Base-by-base conservation (phyloP, 2,329 filamentous ascomycete species). In the Venturia pyrina region DNA sequence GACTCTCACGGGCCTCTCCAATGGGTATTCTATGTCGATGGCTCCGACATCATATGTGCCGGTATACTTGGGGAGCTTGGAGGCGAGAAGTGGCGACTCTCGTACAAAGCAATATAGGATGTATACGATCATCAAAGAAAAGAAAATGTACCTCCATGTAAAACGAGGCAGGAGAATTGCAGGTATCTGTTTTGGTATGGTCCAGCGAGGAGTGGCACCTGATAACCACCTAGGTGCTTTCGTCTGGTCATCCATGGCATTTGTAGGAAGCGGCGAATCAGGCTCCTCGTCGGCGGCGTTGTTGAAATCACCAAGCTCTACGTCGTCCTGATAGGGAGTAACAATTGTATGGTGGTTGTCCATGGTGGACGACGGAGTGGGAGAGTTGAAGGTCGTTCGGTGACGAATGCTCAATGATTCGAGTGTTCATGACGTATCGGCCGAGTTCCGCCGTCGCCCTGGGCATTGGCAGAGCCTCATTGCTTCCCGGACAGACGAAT, bases 41-140 rank as follows among this genome's bases (percentile, higher is more conserved):
- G 88, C 90, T 69, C 90, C 91, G 67, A 95, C 90, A 71, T 86
- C 85, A 79, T 91, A 87, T 0, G 89, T 88, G 0, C 90, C 91
- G 0, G 88, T 87, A 73, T 92, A 93, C 4, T 85, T 79, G 3
- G 90, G 88, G 66, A 96, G 92, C 19, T 74, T 74, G 44, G 73
- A 74, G 63, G 74, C 76, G 56, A 80, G 72, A n/a, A 79, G 72
- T 8, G 78, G 78, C 70, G 79, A 74, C 28, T 72, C 74, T 66
- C 76, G 71, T 4, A 78, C 68, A 34, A 77, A 70, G 67, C 76
- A 72, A 68, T 75, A 72, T 62, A 75, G 72, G 21, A 77, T 41
- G 41, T 65, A 65, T 28, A 65, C 13, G 10, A 65, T 28, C 32
- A 60, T 24, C 6, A 60, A 19, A n/a, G 48, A 28, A 4, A 59